Evolutionary conservation across 1,139 yeast genomes (phyloP).

Genomic region (Candida sp.): DNA sequence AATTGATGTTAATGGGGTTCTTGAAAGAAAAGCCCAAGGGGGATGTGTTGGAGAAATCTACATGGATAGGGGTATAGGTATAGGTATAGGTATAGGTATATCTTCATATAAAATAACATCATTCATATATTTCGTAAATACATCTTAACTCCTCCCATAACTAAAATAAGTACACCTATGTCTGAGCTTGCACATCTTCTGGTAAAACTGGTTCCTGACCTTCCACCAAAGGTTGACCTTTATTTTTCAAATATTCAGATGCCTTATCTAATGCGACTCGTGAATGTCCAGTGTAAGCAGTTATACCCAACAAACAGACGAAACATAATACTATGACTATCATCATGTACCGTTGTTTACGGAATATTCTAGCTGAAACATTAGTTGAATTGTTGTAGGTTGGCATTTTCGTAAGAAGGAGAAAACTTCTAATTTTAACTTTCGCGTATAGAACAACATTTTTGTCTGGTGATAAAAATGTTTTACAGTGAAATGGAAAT

Average conservation of each 20-base stretch:
- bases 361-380: slow-evolving; percentile 26
- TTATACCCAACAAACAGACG: slow-evolving; percentile 18
- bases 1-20: slow-evolving; percentile 37
- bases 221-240: neutral
- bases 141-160: too few relatives aligned
- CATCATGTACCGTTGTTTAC: slow-evolving; percentile 24
- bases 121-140: neutral
- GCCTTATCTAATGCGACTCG: slow-evolving; percentile 13
- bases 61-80: slow-evolving; percentile 44
- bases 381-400: slow-evolving; percentile 24
- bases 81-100: too few relatives aligned
- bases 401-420: neutral
- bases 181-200: too few relatives aligned
- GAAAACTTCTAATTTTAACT: neutral
- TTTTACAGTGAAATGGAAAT: too few relatives aligned
- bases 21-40: slow-evolving; percentile 43
- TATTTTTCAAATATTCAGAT: slow-evolving; percentile 10
- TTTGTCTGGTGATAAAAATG: neutral
- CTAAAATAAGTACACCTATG: too few relatives aligned
- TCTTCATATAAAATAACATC: too few relatives aligned
- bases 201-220: neutral
- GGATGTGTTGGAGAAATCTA: slow-evolving; percentile 41
- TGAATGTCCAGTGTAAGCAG: slow-evolving; percentile 20
- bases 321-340: slow-evolving; percentile 19
- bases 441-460: neutral